Conservation (phyloP, 1,284 basidiomycete species). For the Rhodotorula sp. region DNA sequence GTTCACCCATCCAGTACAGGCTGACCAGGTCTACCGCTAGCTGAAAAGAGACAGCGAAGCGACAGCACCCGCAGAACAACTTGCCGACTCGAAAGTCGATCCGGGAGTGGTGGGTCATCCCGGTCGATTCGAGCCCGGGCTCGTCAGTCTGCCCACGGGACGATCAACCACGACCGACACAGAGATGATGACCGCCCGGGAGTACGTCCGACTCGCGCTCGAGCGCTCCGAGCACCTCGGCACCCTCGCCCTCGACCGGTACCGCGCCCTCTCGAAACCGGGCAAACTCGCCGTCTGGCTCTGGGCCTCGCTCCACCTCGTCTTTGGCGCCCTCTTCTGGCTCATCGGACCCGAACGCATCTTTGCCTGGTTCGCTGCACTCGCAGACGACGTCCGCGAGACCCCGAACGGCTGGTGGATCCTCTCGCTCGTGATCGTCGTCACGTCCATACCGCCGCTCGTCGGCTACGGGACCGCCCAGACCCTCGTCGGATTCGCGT, state of each 20-base stretch:
- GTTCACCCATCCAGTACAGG: too few relatives aligned
- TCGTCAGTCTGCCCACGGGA: too few relatives aligned
- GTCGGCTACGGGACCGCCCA: slow-evolving; percentile 65
- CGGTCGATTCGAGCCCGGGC: too few relatives aligned
- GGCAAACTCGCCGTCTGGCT: slow-evolving; percentile 20
- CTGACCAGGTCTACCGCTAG: too few relatives aligned
- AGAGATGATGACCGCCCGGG: neutral
- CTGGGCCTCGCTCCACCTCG: slow-evolving; percentile 33
- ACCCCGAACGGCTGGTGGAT: slow-evolving; percentile 63
- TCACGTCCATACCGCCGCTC: slow-evolving; percentile 72
- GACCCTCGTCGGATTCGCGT: slow-evolving; percentile 74
- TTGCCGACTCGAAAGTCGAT: too few relatives aligned
- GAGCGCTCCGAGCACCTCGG: neutral
- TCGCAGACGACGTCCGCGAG: slow-evolving; percentile 62
- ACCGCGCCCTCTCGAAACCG: neutral
- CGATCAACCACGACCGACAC: neutral
- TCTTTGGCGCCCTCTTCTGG: slow-evolving; percentile 49
- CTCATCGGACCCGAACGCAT: slow-evolving; percentile 63
- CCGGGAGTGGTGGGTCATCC: too few relatives aligned
- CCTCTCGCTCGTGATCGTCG: slow-evolving; percentile 49
- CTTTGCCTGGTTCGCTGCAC: slow-evolving; percentile 59
- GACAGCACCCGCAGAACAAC: too few relatives aligned
- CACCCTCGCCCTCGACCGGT: slow-evolving; percentile 6
- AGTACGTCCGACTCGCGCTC: neutral
- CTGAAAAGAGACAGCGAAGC: too few relatives aligned